These are phyloP conservation scores for Lanmaoa rubissima DNA, from an alignment of 768 basidiomycete genomes.

Conservation along the genomic window DNA sequence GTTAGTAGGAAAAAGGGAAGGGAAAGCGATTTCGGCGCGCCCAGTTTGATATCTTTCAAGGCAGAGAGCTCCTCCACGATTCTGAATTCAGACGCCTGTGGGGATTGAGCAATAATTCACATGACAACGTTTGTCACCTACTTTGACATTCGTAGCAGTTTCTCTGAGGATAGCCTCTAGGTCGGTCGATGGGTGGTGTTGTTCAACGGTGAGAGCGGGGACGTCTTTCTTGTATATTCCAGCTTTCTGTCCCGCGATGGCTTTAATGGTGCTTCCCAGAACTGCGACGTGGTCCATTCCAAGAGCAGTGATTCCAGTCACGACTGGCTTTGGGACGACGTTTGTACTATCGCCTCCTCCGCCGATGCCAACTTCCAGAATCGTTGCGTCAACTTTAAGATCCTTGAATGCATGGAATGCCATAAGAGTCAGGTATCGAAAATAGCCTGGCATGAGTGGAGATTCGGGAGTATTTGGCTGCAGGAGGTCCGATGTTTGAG, in stretches of 20 bases:
- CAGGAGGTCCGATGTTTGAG: slow-evolving; percentile 20
- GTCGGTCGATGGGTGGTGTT: slow-evolving; percentile 69
- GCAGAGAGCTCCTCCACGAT: slow-evolving; percentile 54
- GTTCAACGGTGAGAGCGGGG: slow-evolving; percentile 81
- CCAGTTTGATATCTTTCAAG: slow-evolving; percentile 58
- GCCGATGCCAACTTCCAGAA: slow-evolving; percentile 96
- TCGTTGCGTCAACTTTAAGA: slow-evolving; percentile 80
- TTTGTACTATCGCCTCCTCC: slow-evolving; percentile 96
- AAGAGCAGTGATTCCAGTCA: slow-evolving; percentile 85
- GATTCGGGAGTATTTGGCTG: slow-evolving; percentile 48
- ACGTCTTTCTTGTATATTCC: slow-evolving; percentile 95
- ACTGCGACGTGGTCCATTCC: slow-evolving; percentile 91
- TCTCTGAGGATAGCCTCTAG: slow-evolving; percentile 66
- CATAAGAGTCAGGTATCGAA: slow-evolving; percentile 88
- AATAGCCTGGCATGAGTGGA: slow-evolving; percentile 86
- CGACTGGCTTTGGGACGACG: slow-evolving; percentile 86
- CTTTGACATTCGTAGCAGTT: slow-evolving; percentile 66
- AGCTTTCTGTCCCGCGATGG: slow-evolving; percentile 94
- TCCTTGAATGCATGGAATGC: slow-evolving; percentile 88
- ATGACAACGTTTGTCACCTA: slow-evolving; percentile 25
- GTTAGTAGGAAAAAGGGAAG: slow-evolving; percentile 1
- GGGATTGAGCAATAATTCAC: not conserved
- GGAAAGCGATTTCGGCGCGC: slow-evolving; percentile 34
- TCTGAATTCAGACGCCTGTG: slow-evolving; percentile 65
- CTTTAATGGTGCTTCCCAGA: slow-evolving; percentile 81